These are phyloP conservation scores for Aspergillus caelatus DNA, from an alignment of 2,329 filamentous ascomycete species.

Conservation along the genomic window DNA sequence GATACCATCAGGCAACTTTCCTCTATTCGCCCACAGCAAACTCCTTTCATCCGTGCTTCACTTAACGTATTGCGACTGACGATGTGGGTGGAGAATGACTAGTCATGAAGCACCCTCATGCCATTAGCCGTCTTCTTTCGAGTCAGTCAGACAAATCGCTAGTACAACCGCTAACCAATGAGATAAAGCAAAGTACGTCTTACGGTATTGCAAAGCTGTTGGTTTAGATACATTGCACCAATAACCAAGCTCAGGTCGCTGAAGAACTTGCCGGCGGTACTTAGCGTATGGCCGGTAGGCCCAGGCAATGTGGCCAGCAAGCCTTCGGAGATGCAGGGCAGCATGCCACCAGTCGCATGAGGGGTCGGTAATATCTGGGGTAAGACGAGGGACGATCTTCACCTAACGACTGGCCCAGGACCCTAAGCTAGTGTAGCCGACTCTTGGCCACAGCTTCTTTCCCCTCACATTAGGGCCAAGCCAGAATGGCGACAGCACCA, in stretches of 20 bases:
- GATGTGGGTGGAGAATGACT: too few relatives aligned
- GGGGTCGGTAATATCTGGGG: not conserved
- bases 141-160: too few relatives aligned
- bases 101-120: too few relatives aligned
- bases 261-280: not conserved
- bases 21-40: too few relatives aligned
- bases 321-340: not conserved
- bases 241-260: not conserved
- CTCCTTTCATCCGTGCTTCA: too few relatives aligned
- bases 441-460: not conserved
- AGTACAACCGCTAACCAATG: too few relatives aligned
- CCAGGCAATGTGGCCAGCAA: not conserved
- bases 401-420: not conserved
- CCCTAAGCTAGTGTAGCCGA: not conserved
- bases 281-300: not conserved
- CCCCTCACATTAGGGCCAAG: not conserved
- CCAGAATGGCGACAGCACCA: not conserved
- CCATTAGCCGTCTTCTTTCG: too few relatives aligned
- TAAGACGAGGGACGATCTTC: not conserved
- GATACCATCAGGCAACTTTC: too few relatives aligned
- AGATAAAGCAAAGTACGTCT: too few relatives aligned
- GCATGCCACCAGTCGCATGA: not conserved
- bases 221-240: not conserved
- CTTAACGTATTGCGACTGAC: too few relatives aligned
- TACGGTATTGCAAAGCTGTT: too few relatives aligned